Evolutionary conservation across 495 filamentous ascomycete genomes (phyloP), one percentile per base, ranked within the genome.

Genomic region (Neurospora sp.): DNA sequence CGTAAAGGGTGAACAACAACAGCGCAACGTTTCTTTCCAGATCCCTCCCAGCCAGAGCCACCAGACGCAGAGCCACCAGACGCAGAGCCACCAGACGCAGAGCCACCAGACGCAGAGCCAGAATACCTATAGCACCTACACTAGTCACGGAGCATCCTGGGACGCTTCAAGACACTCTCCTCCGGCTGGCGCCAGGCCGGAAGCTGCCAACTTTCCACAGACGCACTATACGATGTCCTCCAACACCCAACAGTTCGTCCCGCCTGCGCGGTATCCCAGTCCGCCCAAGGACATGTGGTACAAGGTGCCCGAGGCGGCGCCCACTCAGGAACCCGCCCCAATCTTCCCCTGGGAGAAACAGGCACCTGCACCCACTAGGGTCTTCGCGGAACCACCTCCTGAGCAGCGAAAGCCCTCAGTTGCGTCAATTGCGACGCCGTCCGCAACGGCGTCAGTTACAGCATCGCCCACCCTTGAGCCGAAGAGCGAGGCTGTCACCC

Each of bases 311-410:
- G 84, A 88, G 59, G 86, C 84, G 12, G 87, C 86, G 35, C 81
- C 86, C 65, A 83, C 85, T 31, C 81, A 89, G 72, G 87, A 84
- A 71, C 86, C 89, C 4, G 85, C 86, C 44, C 86, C 89, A 8
- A 85, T 97, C 39, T 98, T 98, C 81, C 94, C 94, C 16, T 98
- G 94, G 94, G 94, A 98, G 78, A 78, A 76, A 31, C 79, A 88
- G 68, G 86, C 86, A 41, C 85, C 89, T 0, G 88, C 83, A 77
- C 86, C 94, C 2, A 90, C 91, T 31, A 89, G 94, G 37, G 86
- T 94, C 22, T 97, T 97, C 75, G 76, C 86, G 7, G 86, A 91
- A 44, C 89, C 71, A 9, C 46, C 70, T 46, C 72, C 73, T 31
- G 77, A 74, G 74, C 75, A 77, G 74, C 61, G 39, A 40, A 71